Percentiles rank a stretch among this genome's conserved stretches.
Conservation (phyloP, 805 yeast species). For the Starmerella tilneyi region DNA sequence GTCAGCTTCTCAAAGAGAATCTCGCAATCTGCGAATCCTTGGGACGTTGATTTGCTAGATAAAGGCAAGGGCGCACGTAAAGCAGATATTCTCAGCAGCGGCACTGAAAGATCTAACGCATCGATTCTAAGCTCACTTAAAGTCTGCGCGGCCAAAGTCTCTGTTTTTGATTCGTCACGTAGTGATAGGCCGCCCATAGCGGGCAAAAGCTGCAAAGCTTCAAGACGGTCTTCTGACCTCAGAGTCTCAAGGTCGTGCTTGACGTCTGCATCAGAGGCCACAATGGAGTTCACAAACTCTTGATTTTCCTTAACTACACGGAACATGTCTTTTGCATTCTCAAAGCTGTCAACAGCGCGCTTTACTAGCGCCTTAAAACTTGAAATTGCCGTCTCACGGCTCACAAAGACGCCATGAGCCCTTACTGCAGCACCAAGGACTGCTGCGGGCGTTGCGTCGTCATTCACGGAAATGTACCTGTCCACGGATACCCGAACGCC, state of each 20-base stretch:
- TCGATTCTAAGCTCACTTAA: not conserved
- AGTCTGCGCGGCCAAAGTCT: no score
- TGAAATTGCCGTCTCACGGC: conserved; percentile 3
- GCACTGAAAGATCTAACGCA: conserved; percentile 7
- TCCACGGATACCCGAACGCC: conserved; percentile 11
- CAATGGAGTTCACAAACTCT: not conserved
- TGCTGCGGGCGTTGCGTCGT: not conserved
- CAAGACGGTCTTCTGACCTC: conserved; percentile 10
- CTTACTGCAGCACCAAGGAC: conserved; percentile 12
- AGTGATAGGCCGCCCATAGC: no score
- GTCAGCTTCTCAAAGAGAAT: not conserved
- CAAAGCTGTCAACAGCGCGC: conserved; percentile 7
- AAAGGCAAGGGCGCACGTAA: conserved; percentile 9
- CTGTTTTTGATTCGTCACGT: no score
- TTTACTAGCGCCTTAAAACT: conserved; percentile 12
- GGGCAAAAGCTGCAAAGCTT: not conserved
- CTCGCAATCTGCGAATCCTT: not conserved
- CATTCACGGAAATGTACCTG: not conserved
- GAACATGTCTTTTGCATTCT: not conserved
- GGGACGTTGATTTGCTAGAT: not conserved
- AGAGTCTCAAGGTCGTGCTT: conserved; percentile 9
- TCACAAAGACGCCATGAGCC: conserved; percentile 15
- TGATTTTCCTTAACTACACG: conserved; percentile 8
- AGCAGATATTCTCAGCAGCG: not conserved
- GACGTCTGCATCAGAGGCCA: not conserved